Evolutionary conservation across 1,284 basidiomycete species (phyloP).

Genomic region (Termitomyces sp.): DNA sequence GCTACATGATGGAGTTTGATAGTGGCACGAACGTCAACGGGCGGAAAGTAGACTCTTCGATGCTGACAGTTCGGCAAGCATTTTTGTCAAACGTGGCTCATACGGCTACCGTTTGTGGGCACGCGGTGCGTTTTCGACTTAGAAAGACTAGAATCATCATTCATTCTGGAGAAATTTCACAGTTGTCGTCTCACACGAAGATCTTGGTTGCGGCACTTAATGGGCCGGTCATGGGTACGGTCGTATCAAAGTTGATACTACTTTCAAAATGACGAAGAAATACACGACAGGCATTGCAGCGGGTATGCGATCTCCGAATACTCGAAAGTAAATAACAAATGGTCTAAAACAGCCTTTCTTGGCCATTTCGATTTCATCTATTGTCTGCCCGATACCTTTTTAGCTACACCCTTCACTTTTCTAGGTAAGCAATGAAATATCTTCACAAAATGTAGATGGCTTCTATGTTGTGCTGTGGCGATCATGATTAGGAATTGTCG

Average conservation of each 20-base stretch:
- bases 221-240: constrained; percentile 64
- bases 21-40: constrained; percentile 54
- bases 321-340: background rate
- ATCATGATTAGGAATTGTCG: constrained; percentile 43
- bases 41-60: constrained; percentile 13
- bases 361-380: constrained; percentile 75
- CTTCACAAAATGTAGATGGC: background rate
- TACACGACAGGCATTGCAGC: constrained; percentile 54
- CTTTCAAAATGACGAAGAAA: constrained; percentile 6
- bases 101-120: constrained; percentile 54
- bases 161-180: background rate
- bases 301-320: constrained; percentile 30
- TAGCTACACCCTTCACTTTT: constrained; percentile 63
- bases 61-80: constrained; percentile 34
- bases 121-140: constrained; percentile 42
- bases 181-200: constrained; percentile 65
- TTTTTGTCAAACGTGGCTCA: constrained; percentile 39
- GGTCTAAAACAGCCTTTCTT: constrained; percentile 45
- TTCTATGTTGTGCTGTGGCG: background rate
- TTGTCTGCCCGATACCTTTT: constrained; percentile 54
- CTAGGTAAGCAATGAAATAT: constrained; percentile 37
- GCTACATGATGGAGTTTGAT: background rate
- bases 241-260: constrained; percentile 3
- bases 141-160: background rate
- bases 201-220: constrained; percentile 64